These are phyloP conservation scores for Acanthamoeba sp. DNA, from an alignment of 208 protist genomes.

Conservation along the genomic window DNA sequence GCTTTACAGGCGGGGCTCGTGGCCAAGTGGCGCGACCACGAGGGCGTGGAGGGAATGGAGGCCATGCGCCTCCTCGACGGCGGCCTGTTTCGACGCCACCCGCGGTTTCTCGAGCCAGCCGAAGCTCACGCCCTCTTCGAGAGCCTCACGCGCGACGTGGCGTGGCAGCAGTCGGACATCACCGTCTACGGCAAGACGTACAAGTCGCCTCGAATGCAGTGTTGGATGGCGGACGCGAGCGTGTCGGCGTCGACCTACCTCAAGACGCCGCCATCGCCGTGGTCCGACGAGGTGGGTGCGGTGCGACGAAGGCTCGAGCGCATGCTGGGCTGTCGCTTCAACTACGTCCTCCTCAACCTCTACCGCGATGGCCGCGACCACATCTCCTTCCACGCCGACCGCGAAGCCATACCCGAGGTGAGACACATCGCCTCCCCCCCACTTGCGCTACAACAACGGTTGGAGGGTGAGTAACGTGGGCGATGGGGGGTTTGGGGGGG, in stretches of 20 bases:
- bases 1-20: background rate
- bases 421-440: no score
- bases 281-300: background rate
- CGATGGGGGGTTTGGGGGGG: no score
- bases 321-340: constrained; percentile 13
- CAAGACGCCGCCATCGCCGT: background rate
- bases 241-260: constrained; percentile 4
- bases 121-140: background rate
- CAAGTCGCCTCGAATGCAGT: constrained; percentile 51
- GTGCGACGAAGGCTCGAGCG: background rate
- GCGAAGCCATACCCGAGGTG: constrained; percentile 12
- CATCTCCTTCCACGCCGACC: constrained; percentile 51
- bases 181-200: constrained; percentile 20
- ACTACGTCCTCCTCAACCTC: constrained; percentile 50
- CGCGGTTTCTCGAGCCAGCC: background rate
- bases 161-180: constrained; percentile 10
- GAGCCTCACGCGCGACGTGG: background rate
- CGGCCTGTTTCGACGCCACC: background rate
- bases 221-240: background rate
- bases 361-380: constrained; percentile 23
- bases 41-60: background rate
- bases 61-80: background rate
- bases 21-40: background rate
- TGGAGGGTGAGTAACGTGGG: no score
- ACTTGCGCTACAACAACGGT: no score